Percentiles rank a stretch among this genome's conserved stretches.
These are phyloP conservation scores for Botrytis galanthina DNA, from an alignment of 2,329 filamentous ascomycete species.

Conservation along the genomic window DNA sequence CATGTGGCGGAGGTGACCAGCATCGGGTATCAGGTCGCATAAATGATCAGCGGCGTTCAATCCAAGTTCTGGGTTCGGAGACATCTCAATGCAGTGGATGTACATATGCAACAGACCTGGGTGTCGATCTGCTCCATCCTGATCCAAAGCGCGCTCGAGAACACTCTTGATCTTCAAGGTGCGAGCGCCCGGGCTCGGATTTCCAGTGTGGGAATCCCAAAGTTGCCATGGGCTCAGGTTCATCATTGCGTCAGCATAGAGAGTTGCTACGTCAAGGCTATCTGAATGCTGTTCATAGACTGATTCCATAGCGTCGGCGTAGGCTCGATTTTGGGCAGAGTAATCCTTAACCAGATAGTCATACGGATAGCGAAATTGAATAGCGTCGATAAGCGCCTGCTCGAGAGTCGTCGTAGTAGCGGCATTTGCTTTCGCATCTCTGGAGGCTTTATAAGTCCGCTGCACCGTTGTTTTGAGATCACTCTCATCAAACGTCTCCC, in stretches of 20 bases:
- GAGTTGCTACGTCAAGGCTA: constrained; percentile 61
- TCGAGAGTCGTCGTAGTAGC: constrained; percentile 51
- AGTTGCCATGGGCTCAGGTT: constrained; percentile 64
- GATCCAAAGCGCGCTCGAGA: constrained; percentile 56
- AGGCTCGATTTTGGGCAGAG: constrained; percentile 55
- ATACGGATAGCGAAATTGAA: constrained; percentile 60
- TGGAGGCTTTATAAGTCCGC: constrained; percentile 43
- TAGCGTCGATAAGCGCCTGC: constrained; percentile 59
- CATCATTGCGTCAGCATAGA: constrained; percentile 66
- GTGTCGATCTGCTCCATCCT: constrained; percentile 52
- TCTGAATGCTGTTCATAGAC: constrained; percentile 52
- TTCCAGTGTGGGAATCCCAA: constrained; percentile 59
- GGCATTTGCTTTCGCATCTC: constrained; percentile 47
- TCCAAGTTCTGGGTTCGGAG: constrained; percentile 60
- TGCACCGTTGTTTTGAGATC: constrained; percentile 54
- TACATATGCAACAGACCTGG: constrained; percentile 73
- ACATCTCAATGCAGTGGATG: constrained; percentile 79
- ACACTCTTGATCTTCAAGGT: constrained; percentile 58
- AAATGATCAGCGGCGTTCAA: constrained; percentile 60
- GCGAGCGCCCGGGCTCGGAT: constrained; percentile 52
- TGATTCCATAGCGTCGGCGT: constrained; percentile 58
- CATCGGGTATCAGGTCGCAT: constrained; percentile 64
- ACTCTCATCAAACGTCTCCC: constrained; percentile 64
- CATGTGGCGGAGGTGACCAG: constrained; percentile 74
- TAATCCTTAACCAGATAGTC: constrained; percentile 49